Evolutionary conservation across 768 basidiomycete genomes (phyloP).

Genomic region (Calocybe gangraenosa): DNA sequence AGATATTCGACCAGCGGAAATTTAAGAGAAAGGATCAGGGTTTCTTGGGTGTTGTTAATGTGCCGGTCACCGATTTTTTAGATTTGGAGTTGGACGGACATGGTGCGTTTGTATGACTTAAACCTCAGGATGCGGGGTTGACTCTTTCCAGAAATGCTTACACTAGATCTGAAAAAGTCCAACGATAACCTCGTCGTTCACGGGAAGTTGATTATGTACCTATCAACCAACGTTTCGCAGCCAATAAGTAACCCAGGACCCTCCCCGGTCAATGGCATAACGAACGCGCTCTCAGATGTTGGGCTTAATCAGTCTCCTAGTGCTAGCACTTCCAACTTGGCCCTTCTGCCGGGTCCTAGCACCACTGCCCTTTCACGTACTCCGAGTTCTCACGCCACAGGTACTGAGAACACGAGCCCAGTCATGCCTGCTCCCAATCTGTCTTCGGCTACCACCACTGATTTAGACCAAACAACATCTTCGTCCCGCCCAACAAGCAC

Average conservation of each 20-base stretch:
- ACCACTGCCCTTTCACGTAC: conserved; percentile 50
- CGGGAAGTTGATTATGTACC: conserved; percentile 94
- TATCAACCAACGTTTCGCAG: conserved; percentile 85
- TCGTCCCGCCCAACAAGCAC: conserved; percentile 27
- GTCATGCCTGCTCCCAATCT: conserved; percentile 34
- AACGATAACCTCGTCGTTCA: conserved; percentile 98
- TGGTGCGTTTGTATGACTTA: conserved; percentile 49
- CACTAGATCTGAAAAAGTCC: conserved; percentile 96
- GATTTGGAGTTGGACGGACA: conserved; percentile 92
- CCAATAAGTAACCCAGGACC: conserved; percentile 85
- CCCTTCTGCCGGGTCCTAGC: conserved; percentile 37
- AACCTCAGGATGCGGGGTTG: too few species aligned
- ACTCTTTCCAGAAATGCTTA: conserved; percentile 80
- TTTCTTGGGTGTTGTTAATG: conserved; percentile 96
- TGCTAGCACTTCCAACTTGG: conserved; percentile 53
- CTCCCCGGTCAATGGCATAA: conserved; percentile 59
- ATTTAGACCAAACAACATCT: conserved; percentile 20
- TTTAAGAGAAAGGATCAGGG: conserved; percentile 99
- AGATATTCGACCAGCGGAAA: conserved; percentile 99
- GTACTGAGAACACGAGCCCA: conserved; percentile 40
- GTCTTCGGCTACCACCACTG: conserved; percentile 19
- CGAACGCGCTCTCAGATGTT: conserved; percentile 57
- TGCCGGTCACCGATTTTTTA: conserved; percentile 84
- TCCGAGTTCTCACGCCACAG: conserved; percentile 62
- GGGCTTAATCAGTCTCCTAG: conserved; percentile 55